These are phyloP conservation scores for Centella asiatica DNA, from an alignment of 129 eudicot genomes.

Conservation along the genomic window DNA sequence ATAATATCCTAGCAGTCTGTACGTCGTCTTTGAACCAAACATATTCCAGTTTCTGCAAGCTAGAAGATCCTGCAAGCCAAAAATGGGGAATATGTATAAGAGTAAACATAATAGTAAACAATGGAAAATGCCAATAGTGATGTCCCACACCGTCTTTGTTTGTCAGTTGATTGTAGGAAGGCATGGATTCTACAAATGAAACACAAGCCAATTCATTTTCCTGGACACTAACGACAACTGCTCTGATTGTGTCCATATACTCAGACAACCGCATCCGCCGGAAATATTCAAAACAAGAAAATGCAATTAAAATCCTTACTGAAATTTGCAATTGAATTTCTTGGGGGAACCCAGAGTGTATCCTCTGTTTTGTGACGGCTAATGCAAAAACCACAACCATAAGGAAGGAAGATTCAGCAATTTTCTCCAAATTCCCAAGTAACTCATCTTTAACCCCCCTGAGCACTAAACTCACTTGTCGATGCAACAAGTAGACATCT, in stretches of 20 bases:
- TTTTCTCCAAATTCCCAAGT: slow-evolving; percentile 63
- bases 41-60: slow-evolving; percentile 35
- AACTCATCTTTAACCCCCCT: slow-evolving; percentile 42
- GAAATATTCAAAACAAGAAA: slow-evolving; percentile 95
- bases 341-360: slow-evolving; percentile 38
- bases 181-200: slow-evolving; percentile 76
- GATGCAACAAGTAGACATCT: slow-evolving; percentile 67
- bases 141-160: slow-evolving; percentile 41
- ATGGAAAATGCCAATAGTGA: background rate
- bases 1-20: slow-evolving; percentile 82
- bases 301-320: slow-evolving; percentile 62
- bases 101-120: background rate
- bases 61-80: slow-evolving; percentile 36
- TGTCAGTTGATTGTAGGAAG: slow-evolving; percentile 67
- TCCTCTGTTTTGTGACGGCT: slow-evolving; percentile 67
- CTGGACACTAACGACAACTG: slow-evolving; percentile 71
- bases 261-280: slow-evolving; percentile 85
- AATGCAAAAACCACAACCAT: slow-evolving; percentile 89
- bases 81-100: background rate
- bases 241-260: slow-evolving; percentile 81
- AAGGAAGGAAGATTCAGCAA: slow-evolving; percentile 83
- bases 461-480: slow-evolving; percentile 51
- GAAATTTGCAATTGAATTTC: slow-evolving; percentile 49
- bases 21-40: slow-evolving; percentile 80
- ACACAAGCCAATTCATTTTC: slow-evolving; percentile 68